Evolutionary conservation across 1,284 basidiomycete species (phyloP).

Genomic region (Porphyrellus sp.): DNA sequence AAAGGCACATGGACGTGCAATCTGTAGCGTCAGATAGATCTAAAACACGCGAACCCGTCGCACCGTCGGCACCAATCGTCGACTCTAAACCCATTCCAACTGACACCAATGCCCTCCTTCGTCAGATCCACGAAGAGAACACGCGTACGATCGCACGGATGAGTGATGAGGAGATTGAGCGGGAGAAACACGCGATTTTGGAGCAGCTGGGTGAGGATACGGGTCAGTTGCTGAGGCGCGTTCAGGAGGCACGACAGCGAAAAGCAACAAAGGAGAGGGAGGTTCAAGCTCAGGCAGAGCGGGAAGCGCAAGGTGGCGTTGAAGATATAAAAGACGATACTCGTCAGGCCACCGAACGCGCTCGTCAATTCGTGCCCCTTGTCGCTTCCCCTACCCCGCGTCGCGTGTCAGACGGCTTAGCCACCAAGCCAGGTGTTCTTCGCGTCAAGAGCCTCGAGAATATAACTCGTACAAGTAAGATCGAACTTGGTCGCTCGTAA

Average conservation of each 20-base stretch:
- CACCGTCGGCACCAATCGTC: neutral
- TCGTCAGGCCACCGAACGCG: neutral
- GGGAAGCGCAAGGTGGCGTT: neutral
- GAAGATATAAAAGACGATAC: neutral
- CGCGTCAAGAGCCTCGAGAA: conserved; percentile 35
- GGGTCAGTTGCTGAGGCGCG: conserved; percentile 44
- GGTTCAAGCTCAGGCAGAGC: neutral
- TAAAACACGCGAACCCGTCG: neutral
- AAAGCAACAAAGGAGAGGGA: conserved; percentile 12
- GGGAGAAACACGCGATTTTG: conserved; percentile 48
- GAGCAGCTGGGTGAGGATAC: conserved; percentile 53
- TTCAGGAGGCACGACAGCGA: conserved; percentile 40
- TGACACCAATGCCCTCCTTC: conserved; percentile 19
- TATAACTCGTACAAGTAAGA: conserved; percentile 21
- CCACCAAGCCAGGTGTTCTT: conserved; percentile 27
- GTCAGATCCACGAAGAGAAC: conserved; percentile 44
- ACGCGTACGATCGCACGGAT: conserved; percentile 41
- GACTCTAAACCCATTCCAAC: conserved; percentile 20
- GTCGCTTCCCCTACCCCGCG: conserved; percentile 18
- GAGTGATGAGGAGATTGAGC: conserved; percentile 43
- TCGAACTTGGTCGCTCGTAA: neutral
- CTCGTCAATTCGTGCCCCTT: neutral
- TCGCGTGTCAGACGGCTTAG: conserved; percentile 14
- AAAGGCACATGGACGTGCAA: conserved; percentile 31
- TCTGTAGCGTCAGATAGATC: conserved; percentile 11